Evolutionary conservation across 2,329 filamentous ascomycete species (phyloP).

Genomic region (Beauveria medogensis): DNA sequence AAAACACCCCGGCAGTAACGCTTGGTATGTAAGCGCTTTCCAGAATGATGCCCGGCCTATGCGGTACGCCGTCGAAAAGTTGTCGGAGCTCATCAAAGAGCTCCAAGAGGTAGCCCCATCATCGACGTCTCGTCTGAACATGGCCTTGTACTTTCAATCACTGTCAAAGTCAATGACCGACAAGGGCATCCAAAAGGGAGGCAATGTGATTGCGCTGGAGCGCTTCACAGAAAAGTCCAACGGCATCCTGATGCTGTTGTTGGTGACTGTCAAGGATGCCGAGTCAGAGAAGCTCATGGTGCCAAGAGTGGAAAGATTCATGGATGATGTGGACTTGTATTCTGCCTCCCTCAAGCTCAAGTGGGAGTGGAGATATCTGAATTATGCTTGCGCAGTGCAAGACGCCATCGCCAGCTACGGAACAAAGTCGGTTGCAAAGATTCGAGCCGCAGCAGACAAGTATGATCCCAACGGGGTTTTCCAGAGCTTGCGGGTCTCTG

Average conservation of each 20-base stretch:
- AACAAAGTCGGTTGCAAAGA: neutral
- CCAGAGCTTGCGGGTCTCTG: neutral
- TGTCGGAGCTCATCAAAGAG: neutral
- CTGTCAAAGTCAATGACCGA: conserved; percentile 23
- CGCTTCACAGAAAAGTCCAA: conserved; percentile 19
- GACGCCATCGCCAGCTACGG: neutral
- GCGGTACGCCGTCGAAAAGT: too few relatives aligned
- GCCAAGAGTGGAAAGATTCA: conserved; percentile 26
- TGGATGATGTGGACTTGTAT: conserved; percentile 23
- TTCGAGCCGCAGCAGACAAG: neutral
- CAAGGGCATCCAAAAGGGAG: conserved; percentile 23
- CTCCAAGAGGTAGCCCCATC: conserved; percentile 19
- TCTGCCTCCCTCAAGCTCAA: conserved; percentile 18
- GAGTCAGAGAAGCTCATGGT: conserved; percentile 26
- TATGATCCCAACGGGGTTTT: neutral
- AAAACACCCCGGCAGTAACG: too few relatives aligned
- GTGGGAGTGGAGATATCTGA: conserved; percentile 13
- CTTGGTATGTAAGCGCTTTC: too few relatives aligned
- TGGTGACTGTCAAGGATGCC: conserved; percentile 23
- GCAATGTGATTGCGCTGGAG: conserved; percentile 27
- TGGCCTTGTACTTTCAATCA: conserved; percentile 24
- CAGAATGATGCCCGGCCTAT: too few relatives aligned
- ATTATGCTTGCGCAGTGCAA: neutral
- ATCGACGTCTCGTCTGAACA: neutral
- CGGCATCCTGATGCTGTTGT: conserved; percentile 25